These are phyloP conservation scores for Saccharomyces eubayanus DNA, from an alignment of 805 yeast genomes.

Conservation along the genomic window DNA sequence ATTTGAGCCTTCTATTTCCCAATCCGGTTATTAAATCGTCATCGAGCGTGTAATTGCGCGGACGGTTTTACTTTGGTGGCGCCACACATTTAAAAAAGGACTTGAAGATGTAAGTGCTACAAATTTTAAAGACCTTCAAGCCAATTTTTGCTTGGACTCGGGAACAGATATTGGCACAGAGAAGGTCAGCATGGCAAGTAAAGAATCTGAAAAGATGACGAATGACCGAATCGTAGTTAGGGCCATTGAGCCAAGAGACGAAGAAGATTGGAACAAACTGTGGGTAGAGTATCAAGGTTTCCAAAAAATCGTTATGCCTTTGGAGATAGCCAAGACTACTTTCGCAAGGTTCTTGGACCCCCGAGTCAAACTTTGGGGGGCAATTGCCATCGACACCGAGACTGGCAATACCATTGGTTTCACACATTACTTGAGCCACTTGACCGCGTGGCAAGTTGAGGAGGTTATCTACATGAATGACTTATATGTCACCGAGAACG, in stretches of 20 bases:
- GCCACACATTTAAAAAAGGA: neutral
- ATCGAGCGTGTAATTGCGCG: neutral
- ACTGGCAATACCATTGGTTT: conserved; percentile 38
- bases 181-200: neutral
- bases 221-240: conserved; percentile 20
- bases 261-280: conserved; percentile 37
- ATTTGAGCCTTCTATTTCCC: neutral
- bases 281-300: conserved; percentile 41
- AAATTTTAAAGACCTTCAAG: neutral
- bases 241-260: conserved; percentile 37
- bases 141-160: neutral
- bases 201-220: neutral
- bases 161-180: neutral
- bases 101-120: neutral
- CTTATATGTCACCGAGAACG: conserved; percentile 37
- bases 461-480: conserved; percentile 44
- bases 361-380: conserved; percentile 38
- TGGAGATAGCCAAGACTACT: conserved; percentile 35
- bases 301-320: conserved; percentile 28
- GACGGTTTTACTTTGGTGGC: neutral
- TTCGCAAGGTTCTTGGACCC: conserved; percentile 41
- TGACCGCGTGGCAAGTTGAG: conserved; percentile 42
- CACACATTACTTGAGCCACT: conserved; percentile 41
- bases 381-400: conserved; percentile 37
- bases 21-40: neutral